phyloP scores from a whole-genome alignment of 2,329 filamentous ascomycete species.

The Botrytis paeoniae region DNA sequence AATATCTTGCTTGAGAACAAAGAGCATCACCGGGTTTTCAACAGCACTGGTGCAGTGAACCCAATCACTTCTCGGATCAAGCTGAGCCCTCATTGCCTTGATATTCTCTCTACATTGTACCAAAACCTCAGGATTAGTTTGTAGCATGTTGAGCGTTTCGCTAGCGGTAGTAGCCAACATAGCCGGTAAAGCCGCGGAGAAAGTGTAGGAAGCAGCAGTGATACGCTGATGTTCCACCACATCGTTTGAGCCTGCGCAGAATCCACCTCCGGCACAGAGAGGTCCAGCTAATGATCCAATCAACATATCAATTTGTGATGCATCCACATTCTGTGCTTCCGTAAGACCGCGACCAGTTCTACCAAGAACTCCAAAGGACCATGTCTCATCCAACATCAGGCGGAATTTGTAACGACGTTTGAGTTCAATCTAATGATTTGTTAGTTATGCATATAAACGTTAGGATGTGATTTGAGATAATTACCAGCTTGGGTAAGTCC shows the following conservation, averaged over 20 bases:
- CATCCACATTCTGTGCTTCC: conserved; percentile 94
- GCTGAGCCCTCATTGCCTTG: conserved; percentile 76
- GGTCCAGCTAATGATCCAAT: conserved; percentile 88
- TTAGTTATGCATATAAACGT: conserved; percentile 10
- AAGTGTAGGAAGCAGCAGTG: conserved; percentile 88
- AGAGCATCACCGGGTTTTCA: conserved; percentile 84
- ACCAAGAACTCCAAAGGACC: conserved; percentile 93
- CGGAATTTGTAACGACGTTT: conserved; percentile 98
- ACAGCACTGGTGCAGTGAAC: conserved; percentile 73
- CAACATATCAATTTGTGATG: conserved; percentile 94
- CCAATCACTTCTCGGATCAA: conserved; percentile 94
- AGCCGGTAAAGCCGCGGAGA: conserved; percentile 89
- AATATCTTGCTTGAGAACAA: conserved; percentile 81
- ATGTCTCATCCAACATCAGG: conserved; percentile 94
- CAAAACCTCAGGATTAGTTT: conserved; percentile 81
- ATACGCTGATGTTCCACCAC: conserved; percentile 97
- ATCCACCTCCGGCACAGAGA: conserved; percentile 88
- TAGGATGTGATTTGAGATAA: conserved; percentile 32
- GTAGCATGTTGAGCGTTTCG: conserved; percentile 81
- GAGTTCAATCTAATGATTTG: conserved; percentile 65
- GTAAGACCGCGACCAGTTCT: conserved; percentile 88
- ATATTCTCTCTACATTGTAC: conserved; percentile 80
- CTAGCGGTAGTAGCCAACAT: conserved; percentile 94
- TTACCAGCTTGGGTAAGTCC: conserved; percentile 79
- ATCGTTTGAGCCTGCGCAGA: conserved; percentile 88